Evolutionary conservation across 2,329 filamentous ascomycete species (phyloP), one percentile per base, ranked within the genome.

Genomic region (Neocucurbitaria cava): DNA sequence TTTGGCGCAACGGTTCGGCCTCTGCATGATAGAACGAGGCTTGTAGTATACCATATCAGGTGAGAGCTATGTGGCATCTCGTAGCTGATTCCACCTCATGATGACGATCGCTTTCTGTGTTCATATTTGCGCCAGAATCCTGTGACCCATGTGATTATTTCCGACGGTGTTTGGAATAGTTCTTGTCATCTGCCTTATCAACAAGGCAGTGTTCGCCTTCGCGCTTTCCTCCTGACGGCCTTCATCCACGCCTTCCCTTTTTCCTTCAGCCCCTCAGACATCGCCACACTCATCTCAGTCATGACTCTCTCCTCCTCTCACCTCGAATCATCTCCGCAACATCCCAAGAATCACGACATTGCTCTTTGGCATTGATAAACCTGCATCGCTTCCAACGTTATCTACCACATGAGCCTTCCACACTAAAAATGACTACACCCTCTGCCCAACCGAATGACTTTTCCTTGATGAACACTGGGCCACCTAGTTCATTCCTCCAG

Each of bases 11-110:
- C 41, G 65, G 49, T 63, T 52, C 52, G 59, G 62, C 58, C 55
- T 65, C 57, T 56, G 60, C 53, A 65, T 61, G 62, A 70, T 66
- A 70, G 61, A 65, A 58, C 31, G 58, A 63, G 64, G 62, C 63
- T 62, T 69, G 65, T 69, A 68, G 65, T 64, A 70, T 69, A 73
- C 65, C 66, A 68, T 61, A 53, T 51, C 46, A 61, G 64, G 65
- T 71, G 69, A 69, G 66, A 64, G 49, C 56, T 55, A 59, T 58
- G 59, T 63, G 55, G 56, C 59, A 63, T 62, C 50, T 61, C 52
- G 57, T 64, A 67, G 60, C 61, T 50, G 64, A 64, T 61, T 50
- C 52, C 57, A 67, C 66, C 52, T 61, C 54, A 58, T 69, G 61
- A 70, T 64, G 61, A 67, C 53, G 47, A 56, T 42, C 35, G 21